phyloP scores from a whole-genome alignment of 805 yeast genomes.

The Cyberlindnera veronae region DNA sequence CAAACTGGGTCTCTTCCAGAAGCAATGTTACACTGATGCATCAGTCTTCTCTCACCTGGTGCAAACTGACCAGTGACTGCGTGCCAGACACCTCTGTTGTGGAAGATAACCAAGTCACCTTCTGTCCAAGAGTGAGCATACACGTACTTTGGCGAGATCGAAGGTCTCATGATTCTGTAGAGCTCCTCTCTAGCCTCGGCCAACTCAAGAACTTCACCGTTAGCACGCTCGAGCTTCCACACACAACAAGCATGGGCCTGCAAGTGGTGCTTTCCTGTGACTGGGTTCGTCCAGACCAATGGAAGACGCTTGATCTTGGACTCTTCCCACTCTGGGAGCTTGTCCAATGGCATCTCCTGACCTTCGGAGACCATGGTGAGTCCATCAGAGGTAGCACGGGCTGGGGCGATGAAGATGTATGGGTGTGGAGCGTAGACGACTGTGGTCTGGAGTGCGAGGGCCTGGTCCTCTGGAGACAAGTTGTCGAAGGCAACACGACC shows the following conservation, averaged over 20 bases:
- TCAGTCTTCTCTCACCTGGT: slow-evolving; percentile 71
- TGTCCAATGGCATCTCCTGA: slow-evolving; percentile 60
- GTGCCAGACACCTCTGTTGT: slow-evolving; percentile 88
- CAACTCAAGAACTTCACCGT: slow-evolving; percentile 59
- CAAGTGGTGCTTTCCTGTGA: slow-evolving; percentile 75
- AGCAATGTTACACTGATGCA: slow-evolving; percentile 94
- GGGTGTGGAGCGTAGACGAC: slow-evolving; percentile 93
- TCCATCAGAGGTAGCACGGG: slow-evolving; percentile 82
- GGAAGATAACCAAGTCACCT: slow-evolving; percentile 85
- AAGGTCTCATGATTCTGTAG: slow-evolving; percentile 79
- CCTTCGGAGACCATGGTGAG: slow-evolving; percentile 81
- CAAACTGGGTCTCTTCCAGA: slow-evolving; percentile 65
- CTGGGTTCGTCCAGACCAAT: slow-evolving; percentile 89
- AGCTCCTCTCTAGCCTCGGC: slow-evolving; percentile 72
- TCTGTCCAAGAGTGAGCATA: slow-evolving; percentile 80
- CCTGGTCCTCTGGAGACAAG: slow-evolving; percentile 65
- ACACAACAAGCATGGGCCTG: slow-evolving; percentile 91
- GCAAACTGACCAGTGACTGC: slow-evolving; percentile 88
- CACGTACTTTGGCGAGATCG: slow-evolving; percentile 67
- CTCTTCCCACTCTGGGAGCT: slow-evolving; percentile 82
- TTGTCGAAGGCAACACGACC: slow-evolving; percentile 76
- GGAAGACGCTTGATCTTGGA: slow-evolving; percentile 75
- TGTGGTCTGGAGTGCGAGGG: slow-evolving; percentile 70
- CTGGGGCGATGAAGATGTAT: slow-evolving; percentile 76
- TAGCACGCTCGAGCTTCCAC: slow-evolving; percentile 51